A percentile compares a stretch with the other conserved stretches of the same genome.
These are phyloP conservation scores for Rhizophora apiculata DNA, from an alignment of 345 rosid genomes.

Conservation along the genomic window DNA sequence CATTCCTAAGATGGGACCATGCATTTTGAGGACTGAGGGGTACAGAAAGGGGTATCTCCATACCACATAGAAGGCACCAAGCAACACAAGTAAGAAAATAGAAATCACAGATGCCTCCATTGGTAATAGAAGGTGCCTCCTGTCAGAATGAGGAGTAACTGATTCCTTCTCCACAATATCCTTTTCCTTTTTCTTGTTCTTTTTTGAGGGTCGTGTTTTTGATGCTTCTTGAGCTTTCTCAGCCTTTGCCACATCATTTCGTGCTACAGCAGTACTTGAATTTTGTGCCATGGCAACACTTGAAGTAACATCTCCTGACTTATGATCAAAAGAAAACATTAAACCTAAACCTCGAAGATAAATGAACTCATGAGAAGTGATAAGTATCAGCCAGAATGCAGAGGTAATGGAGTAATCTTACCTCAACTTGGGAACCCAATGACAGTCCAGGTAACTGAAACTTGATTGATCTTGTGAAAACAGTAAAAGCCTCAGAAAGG, in stretches of 20 bases:
- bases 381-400: slow-evolving; percentile 10
- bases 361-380: slow-evolving; percentile 11
- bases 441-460: slow-evolving; percentile 61
- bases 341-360: slow-evolving; percentile 18
- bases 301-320: slow-evolving; percentile 63
- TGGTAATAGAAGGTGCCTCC: slow-evolving; percentile 84
- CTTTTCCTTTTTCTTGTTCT: slow-evolving; percentile 69
- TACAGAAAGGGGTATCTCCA: slow-evolving; percentile 18
- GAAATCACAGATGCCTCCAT: slow-evolving; percentile 73
- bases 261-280: slow-evolving; percentile 31
- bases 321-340: slow-evolving; percentile 32
- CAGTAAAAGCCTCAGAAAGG: slow-evolving; percentile 92
- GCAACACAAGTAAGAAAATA: slow-evolving; percentile 73
- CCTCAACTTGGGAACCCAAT: slow-evolving; percentile 47
- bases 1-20: neutral
- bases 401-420: slow-evolving; percentile 33
- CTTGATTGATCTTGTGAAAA: slow-evolving; percentile 85
- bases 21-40: neutral
- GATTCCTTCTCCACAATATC: slow-evolving; percentile 50
- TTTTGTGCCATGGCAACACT: slow-evolving; percentile 33
- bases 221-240: slow-evolving; percentile 46
- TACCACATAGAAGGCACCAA: slow-evolving; percentile 99
- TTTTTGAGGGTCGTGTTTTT: slow-evolving; percentile 57
- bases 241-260: slow-evolving; percentile 42
- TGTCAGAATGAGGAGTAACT: slow-evolving; percentile 42